phyloP scores from a whole-genome alignment of 2,329 filamentous ascomycete species.

The Chaetomiaceae sp. region DNA sequence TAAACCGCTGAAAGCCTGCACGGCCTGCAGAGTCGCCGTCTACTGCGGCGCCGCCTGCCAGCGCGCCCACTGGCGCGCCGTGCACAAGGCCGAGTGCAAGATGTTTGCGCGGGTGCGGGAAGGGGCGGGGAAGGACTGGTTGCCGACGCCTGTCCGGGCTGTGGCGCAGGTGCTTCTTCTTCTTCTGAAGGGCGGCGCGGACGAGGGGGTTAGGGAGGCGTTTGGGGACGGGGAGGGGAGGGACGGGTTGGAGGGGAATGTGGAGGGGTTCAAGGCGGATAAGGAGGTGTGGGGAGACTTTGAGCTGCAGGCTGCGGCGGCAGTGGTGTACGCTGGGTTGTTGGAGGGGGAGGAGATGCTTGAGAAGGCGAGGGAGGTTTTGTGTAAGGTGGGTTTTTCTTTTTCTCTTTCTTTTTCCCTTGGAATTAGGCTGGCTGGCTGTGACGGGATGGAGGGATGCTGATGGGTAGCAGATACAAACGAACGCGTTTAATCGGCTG shows the following conservation, averaged over 20 bases:
- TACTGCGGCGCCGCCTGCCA: slow-evolving; percentile 57
- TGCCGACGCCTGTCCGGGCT: slow-evolving; percentile 54
- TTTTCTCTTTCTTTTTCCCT: neutral
- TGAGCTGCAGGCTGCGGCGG: slow-evolving; percentile 46
- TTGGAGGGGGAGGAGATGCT: slow-evolving; percentile 36
- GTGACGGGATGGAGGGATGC: neutral
- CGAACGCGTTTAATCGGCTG: slow-evolving; percentile 57
- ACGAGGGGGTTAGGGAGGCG: slow-evolving; percentile 31
- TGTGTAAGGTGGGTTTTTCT: slow-evolving; percentile 48
- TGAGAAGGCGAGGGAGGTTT: slow-evolving; percentile 40
- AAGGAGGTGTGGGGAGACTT: slow-evolving; percentile 44
- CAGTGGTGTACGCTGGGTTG: slow-evolving; percentile 44
- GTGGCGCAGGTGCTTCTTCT: slow-evolving; percentile 48
- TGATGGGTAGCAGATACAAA: slow-evolving; percentile 46
- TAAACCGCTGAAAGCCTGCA: slow-evolving; percentile 36
- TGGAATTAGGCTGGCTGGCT: neutral
- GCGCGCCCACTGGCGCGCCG: slow-evolving; percentile 46
- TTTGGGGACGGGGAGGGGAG: slow-evolving; percentile 26
- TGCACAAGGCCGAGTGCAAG: slow-evolving; percentile 53
- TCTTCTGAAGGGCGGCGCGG: neutral
- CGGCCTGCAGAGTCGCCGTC: slow-evolving; percentile 47
- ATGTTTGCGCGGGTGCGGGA: slow-evolving; percentile 38
- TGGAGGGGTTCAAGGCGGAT: slow-evolving; percentile 35
- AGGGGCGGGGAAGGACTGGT: slow-evolving; percentile 29
- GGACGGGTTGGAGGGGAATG: slow-evolving; percentile 43